Base-by-base conservation (phyloP, 208 protist species). In the Leishmania gerbilli region DNA sequence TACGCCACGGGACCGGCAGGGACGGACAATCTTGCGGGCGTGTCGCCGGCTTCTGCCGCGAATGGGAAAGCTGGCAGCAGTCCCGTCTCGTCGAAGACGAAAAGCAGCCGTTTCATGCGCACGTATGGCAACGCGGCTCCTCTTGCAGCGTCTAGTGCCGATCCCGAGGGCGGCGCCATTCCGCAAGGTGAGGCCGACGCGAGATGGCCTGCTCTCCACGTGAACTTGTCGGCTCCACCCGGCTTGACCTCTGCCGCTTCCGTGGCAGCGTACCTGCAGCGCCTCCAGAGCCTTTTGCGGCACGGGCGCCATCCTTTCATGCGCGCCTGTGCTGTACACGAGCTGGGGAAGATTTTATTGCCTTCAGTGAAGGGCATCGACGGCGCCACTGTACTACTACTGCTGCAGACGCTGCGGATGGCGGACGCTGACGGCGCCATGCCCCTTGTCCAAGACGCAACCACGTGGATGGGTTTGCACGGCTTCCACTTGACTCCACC, bases 361-460 rank as follows among this genome's bases (percentile, higher is more conserved):
- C 80, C 88, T 15, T 79, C 69, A 47, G 69, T 91, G 45, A 86
- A 85, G 19, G 86, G 84, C 7, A 34, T 94, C 13, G 89, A 92
- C 81, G 79, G 71, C 1, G 81, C 76, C 24, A 88, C 83, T 11
- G 84, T 92, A 11, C 67, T 86, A 8, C 82, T 90, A 60, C 82
- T 84, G 58, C 77, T 94, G 58, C 81, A 88, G 24, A 89, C 86
- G 19, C 83, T 94, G 49, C 82, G 83, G 7, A 15, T 83, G 27
- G 76, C 87, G 17, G 79, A 86, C 34, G 91, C 85, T 11, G 40
- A 69, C 3, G 27, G n/a, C 1, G 76, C 79, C 34, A 62, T 90
- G 24, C 65, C 88, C 0, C 13, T 92, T 34, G 19, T 94, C 4
- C 86, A 88, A 37, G 91, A 94, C 31, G 87, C 83, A 53, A 78